Base-by-base conservation (phyloP, 2,329 filamentous ascomycete genomes). In the Ceratocystis huliohia region DNA sequence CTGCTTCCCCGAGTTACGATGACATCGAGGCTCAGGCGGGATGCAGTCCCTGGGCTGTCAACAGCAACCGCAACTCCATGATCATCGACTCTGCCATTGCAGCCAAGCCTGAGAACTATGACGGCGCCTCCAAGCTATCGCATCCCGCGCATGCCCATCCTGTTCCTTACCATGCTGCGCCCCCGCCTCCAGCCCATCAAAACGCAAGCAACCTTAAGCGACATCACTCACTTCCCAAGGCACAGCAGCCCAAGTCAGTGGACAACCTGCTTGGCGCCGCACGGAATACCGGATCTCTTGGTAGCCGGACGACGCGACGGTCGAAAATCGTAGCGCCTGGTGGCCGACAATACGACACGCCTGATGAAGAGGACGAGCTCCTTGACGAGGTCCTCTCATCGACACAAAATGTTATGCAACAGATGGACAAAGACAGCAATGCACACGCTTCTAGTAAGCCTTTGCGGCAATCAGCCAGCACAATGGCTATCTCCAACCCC, bases 341-440 rank as follows among this genome's bases (percentile, higher is more conserved):
- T 3, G 85, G 88, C 62, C 88, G 89, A 71, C 87, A 90, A 69
- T 96, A 97, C 73, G 94, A 99, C 73, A 92, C 92, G 0, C 91
- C 94, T 0, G 92, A 96, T 72, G 94, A 99, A 75, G 93, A 97
- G 73, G 94, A 99, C 68, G 94, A 99, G 76, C 82, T 99, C 8
- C 81, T 97, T 8, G 92, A 96, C 71, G 94, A 99, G 76, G 91
- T 86, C 22, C 80, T 96, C 53, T 83, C 86, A 62, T 90, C 89
- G 5, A 89, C 91, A 0, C 87, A 87, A 71, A 84, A 84, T 69
- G 89, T 86, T 6, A 88, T 89, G 72, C 87, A 84, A 73, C 85
- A 85, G 8, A 79, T 96, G 68, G 89, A 82, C 73, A 82, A 77
- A 73, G 77, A 78, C 63, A 78, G 77, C 63, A 79, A 76, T 71